These are phyloP conservation scores for Teratosphaeria pseudoeucalypti DNA, from an alignment of 2,329 filamentous ascomycete species.

Conservation along the genomic window DNA sequence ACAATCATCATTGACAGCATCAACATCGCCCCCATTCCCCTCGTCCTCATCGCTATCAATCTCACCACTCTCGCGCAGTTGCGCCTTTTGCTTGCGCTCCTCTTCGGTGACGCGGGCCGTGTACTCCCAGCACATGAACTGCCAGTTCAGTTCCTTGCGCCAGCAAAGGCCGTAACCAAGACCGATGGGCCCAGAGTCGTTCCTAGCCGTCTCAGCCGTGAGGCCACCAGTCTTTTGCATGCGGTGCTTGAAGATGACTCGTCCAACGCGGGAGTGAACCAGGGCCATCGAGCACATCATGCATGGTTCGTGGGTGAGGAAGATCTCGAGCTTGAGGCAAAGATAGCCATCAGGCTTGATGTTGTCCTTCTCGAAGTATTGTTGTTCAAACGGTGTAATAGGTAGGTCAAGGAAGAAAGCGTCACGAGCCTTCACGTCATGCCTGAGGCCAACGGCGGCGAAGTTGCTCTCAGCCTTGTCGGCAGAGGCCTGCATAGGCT, in stretches of 20 bases:
- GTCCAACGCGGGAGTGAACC: slow-evolving; percentile 82
- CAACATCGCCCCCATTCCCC: background rate
- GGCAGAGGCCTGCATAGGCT: slow-evolving; percentile 17
- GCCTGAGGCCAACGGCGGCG: slow-evolving; percentile 22
- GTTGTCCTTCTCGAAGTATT: slow-evolving; percentile 54
- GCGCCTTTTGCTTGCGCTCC: slow-evolving; percentile 2
- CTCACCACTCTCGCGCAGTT: background rate
- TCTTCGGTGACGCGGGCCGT: slow-evolving; percentile 7
- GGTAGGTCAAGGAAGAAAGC: slow-evolving; percentile 60
- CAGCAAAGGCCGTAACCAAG: slow-evolving; percentile 53
- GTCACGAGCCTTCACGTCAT: slow-evolving; percentile 24
- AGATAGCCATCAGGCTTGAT: slow-evolving; percentile 72
- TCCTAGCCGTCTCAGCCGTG: slow-evolving; percentile 52
- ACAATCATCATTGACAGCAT: slow-evolving; percentile 5
- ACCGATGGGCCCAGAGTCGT: slow-evolving; percentile 25
- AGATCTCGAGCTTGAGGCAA: slow-evolving; percentile 86
- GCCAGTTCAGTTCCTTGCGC: slow-evolving; percentile 73
- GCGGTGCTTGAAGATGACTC: slow-evolving; percentile 67
- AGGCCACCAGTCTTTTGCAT: slow-evolving; percentile 76
- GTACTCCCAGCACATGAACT: slow-evolving; percentile 68
- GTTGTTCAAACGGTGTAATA: slow-evolving; percentile 55
- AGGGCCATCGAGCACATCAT: slow-evolving; percentile 96
- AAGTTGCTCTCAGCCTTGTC: slow-evolving; percentile 24
- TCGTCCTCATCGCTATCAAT: slow-evolving; percentile 3
- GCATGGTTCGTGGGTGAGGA: slow-evolving; percentile 91